Percentiles rank a stretch among this genome's conserved stretches.
Evolutionary conservation across 176 grass and related monocot species (phyloP).

Genomic region (Ampelocalamus luodianensis): DNA sequence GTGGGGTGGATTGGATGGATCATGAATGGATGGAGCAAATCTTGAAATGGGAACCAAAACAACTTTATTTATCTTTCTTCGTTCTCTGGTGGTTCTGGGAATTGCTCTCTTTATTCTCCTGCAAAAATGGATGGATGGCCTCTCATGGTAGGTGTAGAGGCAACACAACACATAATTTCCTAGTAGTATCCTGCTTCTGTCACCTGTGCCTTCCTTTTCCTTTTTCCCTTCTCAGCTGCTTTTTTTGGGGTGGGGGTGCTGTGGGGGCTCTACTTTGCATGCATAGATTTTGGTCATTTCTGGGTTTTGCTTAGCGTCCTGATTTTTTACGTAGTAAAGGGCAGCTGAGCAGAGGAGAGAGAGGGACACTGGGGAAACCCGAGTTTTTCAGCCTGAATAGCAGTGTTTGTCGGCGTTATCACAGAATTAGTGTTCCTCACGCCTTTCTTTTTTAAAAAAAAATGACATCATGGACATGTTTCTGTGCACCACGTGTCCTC

Average conservation of each 20-base stretch:
- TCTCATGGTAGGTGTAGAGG: neutral
- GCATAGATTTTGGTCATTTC: constrained; percentile 35
- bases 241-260: neutral
- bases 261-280: constrained; percentile 11
- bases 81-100: constrained; percentile 25
- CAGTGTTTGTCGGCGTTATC: too few species aligned
- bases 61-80: neutral
- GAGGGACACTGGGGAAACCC: too few species aligned
- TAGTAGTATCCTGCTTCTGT: constrained; percentile 20
- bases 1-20: constrained; percentile 24
- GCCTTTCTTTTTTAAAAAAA: too few species aligned
- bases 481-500: too few species aligned
- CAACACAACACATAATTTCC: neutral
- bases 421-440: too few species aligned
- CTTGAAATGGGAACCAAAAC: constrained; percentile 40
- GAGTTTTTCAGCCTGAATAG: too few species aligned
- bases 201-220: constrained; percentile 12
- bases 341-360: too few species aligned
- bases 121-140: constrained; percentile 43
- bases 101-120: constrained; percentile 46
- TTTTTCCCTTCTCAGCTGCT: constrained; percentile 31
- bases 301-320: neutral
- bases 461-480: too few species aligned
- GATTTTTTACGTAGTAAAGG: too few species aligned
- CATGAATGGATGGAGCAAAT: constrained; percentile 41